Conservation (phyloP, 306 rosid species). For the Myrica gale region DNA sequence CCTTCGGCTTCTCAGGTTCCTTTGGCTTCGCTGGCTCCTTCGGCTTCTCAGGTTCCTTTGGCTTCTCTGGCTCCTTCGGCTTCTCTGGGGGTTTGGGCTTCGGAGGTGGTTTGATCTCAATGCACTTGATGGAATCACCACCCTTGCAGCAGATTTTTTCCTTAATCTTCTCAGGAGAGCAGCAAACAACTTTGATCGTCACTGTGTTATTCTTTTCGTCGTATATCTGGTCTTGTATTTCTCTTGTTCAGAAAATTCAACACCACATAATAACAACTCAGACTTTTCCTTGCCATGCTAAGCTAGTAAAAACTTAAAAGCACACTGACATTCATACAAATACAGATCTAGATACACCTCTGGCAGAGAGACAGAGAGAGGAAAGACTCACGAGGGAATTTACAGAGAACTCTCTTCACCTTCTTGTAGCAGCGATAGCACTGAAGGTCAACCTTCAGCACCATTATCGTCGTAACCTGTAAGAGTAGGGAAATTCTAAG, state of each 20-base stretch:
- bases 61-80: neutral
- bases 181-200: slow-evolving; percentile 63
- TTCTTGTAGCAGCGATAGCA: slow-evolving; percentile 69
- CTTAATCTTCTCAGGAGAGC: slow-evolving; percentile 70
- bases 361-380: neutral
- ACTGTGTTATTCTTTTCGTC: slow-evolving; percentile 57
- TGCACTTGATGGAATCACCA: slow-evolving; percentile 53
- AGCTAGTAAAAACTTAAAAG: neutral
- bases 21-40: neutral
- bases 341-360: neutral
- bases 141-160: slow-evolving; percentile 60
- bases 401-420: slow-evolving; percentile 69
- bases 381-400: slow-evolving; percentile 69
- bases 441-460: slow-evolving; percentile 69
- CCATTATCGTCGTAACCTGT: slow-evolving; percentile 56
- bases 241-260: slow-evolving; percentile 54
- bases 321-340: neutral
- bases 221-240: slow-evolving; percentile 69
- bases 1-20: slow-evolving; percentile 2
- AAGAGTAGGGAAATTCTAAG: neutral
- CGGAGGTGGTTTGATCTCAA: slow-evolving; percentile 57
- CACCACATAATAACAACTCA: slow-evolving; percentile 31
- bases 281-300: slow-evolving; percentile 8
- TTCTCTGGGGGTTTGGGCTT: slow-evolving; percentile 18
- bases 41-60: neutral